Evolutionary conservation across 129 eudicot genomes (phyloP), one percentile per base, ranked within the genome.

Genomic region (Helianthus annuus): DNA sequence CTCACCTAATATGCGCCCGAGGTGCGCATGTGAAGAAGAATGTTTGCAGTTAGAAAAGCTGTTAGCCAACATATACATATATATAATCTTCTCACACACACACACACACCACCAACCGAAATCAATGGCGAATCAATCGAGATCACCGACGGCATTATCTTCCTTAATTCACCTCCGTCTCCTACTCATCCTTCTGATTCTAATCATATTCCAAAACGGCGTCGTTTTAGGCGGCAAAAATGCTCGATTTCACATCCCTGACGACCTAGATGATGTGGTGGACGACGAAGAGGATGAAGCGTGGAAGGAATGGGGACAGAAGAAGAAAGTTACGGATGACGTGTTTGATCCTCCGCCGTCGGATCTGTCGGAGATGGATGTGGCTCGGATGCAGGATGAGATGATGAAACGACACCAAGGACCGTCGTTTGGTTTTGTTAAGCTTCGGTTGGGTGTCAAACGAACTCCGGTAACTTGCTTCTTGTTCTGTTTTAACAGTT

Each of bases 261-360:
- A 94, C 70, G 99, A 94, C 3, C 91, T 94, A 24, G 96, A 90
- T 82, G 96, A 94, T 81, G 97, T 90, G 49, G 86, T 84, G 10
- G 97, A 94, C 77, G 88, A 94, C 15, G 99, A 94, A 56, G 99
- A 94, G 68, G 99, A 90, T 48, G 97, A 90, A 0, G 88, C 80
- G 5, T 90, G 96, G 97, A 87, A 75, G 64, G 84, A 93, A 69
- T 93, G 98, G 98, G 98, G 97, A 68, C 76, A 75, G 84, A 86
- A 79, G 73, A 84, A 82, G 81, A 44, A 82, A 24, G 40, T 10
- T 0, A 72, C 78, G 49, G 85, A 80, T 6, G 72, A 62, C 0
- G 40, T 38, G 0, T 83, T 81, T 62, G 96, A 88, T 76, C 90
- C 91, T 52, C 90, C 92, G 11, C 89, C 92, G 6, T 49, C 73